These are phyloP conservation scores for Gossypium longicalyx DNA, from an alignment of 345 rosid genomes.

Conservation along the genomic window DNA sequence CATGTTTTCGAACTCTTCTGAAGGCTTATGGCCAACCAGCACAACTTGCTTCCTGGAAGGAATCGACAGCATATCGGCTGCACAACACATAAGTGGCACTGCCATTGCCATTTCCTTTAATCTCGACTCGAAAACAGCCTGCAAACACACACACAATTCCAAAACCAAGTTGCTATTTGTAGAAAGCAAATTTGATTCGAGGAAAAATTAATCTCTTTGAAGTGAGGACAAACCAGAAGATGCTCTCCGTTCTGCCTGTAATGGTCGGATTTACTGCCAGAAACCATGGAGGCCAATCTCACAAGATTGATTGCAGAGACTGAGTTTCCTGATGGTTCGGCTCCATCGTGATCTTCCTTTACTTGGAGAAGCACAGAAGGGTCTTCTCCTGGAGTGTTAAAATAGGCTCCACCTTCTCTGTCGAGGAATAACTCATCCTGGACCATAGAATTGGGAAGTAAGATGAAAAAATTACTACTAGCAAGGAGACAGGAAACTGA, in stretches of 20 bases:
- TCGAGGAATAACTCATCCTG: constrained; percentile 95
- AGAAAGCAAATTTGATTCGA: neutral
- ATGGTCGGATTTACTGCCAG: constrained; percentile 45
- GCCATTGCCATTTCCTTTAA: constrained; percentile 79
- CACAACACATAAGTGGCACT: constrained; percentile 90
- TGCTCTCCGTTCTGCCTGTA: constrained; percentile 67
- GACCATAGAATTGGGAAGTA: neutral
- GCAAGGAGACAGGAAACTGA: neutral
- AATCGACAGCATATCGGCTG: constrained; percentile 58
- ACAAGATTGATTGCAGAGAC: constrained; percentile 80
- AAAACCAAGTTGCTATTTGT: neutral
- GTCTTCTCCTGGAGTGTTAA: constrained; percentile 82
- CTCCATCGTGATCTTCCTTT: constrained; percentile 97
- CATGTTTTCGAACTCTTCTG: constrained; percentile 54
- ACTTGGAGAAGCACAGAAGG: constrained; percentile 88
- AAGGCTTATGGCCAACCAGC: constrained; percentile 53
- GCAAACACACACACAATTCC: constrained; percentile 12
- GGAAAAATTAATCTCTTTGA: neutral
- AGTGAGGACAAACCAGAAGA: constrained; percentile 50
- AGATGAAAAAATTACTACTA: neutral
- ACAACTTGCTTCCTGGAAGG: constrained; percentile 67
- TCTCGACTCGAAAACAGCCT: constrained; percentile 84
- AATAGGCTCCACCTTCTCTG: constrained; percentile 85
- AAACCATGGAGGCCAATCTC: constrained; percentile 65
- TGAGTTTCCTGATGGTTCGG: constrained; percentile 96